phyloP scores from a whole-genome alignment of 441 rosid genomes.

The Rhodomyrtus psidioides region DNA sequence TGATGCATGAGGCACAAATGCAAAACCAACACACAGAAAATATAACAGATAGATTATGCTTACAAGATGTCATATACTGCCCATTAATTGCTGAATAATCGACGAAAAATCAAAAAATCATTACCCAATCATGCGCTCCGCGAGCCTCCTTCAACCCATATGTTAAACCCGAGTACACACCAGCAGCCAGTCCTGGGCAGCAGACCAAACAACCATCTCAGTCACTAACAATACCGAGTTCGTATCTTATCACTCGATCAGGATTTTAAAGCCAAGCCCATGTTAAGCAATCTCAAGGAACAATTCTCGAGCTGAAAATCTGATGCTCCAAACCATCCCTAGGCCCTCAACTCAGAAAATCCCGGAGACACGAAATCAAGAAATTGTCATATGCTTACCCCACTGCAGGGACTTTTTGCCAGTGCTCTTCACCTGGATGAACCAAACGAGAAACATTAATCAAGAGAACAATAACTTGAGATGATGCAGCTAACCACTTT shows the following conservation, averaged over 20 bases:
- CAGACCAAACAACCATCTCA: not conserved
- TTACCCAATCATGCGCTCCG: constrained; percentile 90
- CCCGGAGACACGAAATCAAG: not conserved
- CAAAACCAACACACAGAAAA: not conserved
- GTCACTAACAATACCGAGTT: not conserved
- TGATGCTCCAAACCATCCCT: not conserved
- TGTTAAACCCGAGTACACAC: constrained; percentile 81
- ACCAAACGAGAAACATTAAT: not conserved
- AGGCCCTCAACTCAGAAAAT: not conserved
- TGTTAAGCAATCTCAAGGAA: not conserved
- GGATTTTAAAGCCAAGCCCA: not conserved
- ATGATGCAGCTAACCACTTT: rapidly evolving
- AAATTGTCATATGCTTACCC: constrained; percentile 38
- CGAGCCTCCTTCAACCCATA: constrained; percentile 85
- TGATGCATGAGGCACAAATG: not conserved
- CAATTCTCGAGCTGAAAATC: not conserved
- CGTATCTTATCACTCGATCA: not conserved
- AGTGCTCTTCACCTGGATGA: constrained; percentile 64
- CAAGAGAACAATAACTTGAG: not conserved
- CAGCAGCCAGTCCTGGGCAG: constrained; percentile 75
- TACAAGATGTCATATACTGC: rapidly evolving
- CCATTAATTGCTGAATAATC: not conserved
- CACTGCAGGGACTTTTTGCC: constrained; percentile 93
- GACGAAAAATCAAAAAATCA: not conserved
- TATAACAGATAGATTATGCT: not conserved